Evolutionary conservation across 2,329 filamentous ascomycete species (phyloP).

Genomic region (Thielaviopsis ethacetica): DNA sequence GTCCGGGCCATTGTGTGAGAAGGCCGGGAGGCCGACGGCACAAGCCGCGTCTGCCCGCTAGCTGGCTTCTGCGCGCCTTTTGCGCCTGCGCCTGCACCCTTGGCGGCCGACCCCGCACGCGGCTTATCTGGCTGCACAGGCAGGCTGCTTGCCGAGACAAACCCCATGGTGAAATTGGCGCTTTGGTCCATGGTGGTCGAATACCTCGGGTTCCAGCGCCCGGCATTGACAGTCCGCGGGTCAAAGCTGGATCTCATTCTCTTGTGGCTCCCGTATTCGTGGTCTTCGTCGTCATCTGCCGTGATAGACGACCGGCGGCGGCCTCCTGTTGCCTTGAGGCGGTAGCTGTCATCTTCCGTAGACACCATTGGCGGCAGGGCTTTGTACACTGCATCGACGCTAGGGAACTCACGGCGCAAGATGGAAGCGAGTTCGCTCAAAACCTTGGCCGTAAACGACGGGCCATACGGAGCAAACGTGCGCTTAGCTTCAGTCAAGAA

Average conservation of each 20-base stretch:
- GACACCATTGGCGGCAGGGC: slow-evolving; percentile 35
- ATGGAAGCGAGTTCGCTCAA: slow-evolving; percentile 56
- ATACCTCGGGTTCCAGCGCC: slow-evolving; percentile 28
- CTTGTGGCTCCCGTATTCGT: slow-evolving; percentile 15
- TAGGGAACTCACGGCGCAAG: slow-evolving; percentile 44
- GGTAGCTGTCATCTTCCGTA: slow-evolving; percentile 52
- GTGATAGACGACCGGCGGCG: slow-evolving; percentile 15
- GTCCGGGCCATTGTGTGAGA: not conserved
- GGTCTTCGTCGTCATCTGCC: not conserved
- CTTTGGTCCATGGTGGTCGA: slow-evolving; percentile 46
- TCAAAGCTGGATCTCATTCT: slow-evolving; percentile 12
- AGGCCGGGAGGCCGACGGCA: not conserved
- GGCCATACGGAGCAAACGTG: slow-evolving; percentile 43
- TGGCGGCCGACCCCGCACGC: slow-evolving; percentile 11
- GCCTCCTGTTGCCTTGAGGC: slow-evolving; percentile 46
- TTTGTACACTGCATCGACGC: slow-evolving; percentile 35
- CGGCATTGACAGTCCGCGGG: slow-evolving; percentile 16
- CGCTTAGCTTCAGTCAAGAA: slow-evolving; percentile 17
- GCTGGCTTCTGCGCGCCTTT: too few species aligned
- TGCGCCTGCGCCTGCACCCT: slow-evolving; percentile 7
- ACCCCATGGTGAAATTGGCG: slow-evolving; percentile 45
- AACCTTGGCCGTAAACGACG: slow-evolving; percentile 46
- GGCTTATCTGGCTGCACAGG: slow-evolving; percentile 20
- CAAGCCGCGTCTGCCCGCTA: not conserved
- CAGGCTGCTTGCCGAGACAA: slow-evolving; percentile 40